Base-by-base conservation (phyloP, 441 rosid species). In the Populus hybrid region DNA sequence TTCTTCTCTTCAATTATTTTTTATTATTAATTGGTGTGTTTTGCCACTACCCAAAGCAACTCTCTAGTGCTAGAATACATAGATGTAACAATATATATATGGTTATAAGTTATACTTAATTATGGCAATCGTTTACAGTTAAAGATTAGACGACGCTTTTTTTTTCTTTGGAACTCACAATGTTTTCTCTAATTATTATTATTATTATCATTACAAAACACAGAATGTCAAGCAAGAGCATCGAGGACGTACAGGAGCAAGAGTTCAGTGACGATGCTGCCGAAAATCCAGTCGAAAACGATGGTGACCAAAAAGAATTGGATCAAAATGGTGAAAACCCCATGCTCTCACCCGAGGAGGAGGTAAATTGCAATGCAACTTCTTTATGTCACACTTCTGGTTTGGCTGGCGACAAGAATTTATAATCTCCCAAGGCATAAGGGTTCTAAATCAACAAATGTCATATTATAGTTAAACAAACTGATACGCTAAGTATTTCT, bases 261-360 rank as follows among this genome's bases (percentile, higher is more conserved):
- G 88, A 83, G 81, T 66, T 70, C 33, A 67, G 67, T 36, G 87
- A 61, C 59, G 84, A 78, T 74, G 10, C 45, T 68, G 80, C 40
- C 1, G 68, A 69, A 20, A 79, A 68, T 14, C 75, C 76, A 72
- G 78, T 29, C 3, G 84, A 40, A 16, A 78, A 7, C 61, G 80
- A 67, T n/a, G 81, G 66, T 16, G 87, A 68, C 11, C 29, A 65
- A n/a, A 71, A 76, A 69, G 80, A 74, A 68, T 81, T 84, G 9
- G 82, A 85, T 74, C 82, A 82, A 53, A 69, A 59, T 33, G 81
- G 82, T n/a, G 84, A 36, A 76, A 74, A 64, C 24, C 70, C 82
- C 7, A 84, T 85, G 83, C 88, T 88, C 50, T 78, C 90, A 35
- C 31, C 84, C 71, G 81, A 84, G 80, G 68, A 80, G 38, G 93